A percentile compares a stretch with the other conserved stretches of the same genome.
Evolutionary conservation across 345 rosid genomes (phyloP).

Genomic region (Brassica cretica): DNA sequence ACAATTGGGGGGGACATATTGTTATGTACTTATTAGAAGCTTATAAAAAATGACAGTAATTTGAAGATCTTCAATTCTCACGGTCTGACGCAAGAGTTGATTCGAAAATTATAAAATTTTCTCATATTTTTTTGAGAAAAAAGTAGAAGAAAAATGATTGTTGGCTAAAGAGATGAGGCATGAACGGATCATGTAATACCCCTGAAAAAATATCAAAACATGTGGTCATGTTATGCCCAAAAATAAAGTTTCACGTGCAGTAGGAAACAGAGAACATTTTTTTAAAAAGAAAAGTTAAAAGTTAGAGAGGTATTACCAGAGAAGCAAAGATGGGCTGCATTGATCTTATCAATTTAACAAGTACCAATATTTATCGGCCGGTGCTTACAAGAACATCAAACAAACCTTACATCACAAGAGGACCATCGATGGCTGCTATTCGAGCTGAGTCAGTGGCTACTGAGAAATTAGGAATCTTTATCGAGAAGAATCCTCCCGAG

Average conservation of each 20-base stretch:
- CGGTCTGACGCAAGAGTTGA: too few relatives aligned
- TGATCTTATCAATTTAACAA: conserved; percentile 14
- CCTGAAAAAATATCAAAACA: not conserved
- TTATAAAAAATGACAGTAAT: too few relatives aligned
- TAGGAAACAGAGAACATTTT: not conserved
- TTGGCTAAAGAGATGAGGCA: conserved; percentile 28
- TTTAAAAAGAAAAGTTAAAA: not conserved
- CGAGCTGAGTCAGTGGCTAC: conserved; percentile 58
- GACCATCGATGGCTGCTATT: conserved; percentile 27
- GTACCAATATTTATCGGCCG: not conserved
- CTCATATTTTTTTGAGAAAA: not conserved
- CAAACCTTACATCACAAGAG: conserved; percentile 18
- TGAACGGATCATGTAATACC: conserved; percentile 31
- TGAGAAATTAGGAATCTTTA: conserved; percentile 68
- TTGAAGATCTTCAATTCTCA: too few relatives aligned
- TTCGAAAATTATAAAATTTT: not conserved
- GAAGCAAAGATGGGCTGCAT: conserved; percentile 33
- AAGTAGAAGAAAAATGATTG: not conserved
- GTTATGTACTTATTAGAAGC: too few relatives aligned
- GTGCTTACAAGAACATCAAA: conserved; percentile 9
- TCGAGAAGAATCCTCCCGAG: conserved; percentile 73
- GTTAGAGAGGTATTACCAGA: not conserved
- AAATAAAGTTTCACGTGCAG: not conserved
- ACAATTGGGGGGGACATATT: too few relatives aligned
- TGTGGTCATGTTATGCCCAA: not conserved